These are phyloP conservation scores for Pseudogymnoascus sp. DNA, from an alignment of 2,329 filamentous ascomycete genomes.

Conservation along the genomic window DNA sequence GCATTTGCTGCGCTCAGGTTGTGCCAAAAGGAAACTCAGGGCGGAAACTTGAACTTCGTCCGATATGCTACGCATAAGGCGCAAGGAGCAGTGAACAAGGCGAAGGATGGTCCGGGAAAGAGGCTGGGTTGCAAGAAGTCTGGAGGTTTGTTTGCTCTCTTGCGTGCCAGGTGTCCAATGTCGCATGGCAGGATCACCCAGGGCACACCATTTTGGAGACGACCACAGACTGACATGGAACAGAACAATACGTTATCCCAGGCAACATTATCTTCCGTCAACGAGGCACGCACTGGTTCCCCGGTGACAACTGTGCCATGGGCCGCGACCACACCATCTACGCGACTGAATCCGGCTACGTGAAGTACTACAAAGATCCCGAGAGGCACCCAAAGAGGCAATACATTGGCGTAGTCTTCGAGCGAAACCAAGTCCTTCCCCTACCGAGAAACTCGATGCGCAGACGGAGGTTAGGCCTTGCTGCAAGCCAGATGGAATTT, in stretches of 20 bases:
- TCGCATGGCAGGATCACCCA: background rate
- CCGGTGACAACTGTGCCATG: conserved; percentile 92
- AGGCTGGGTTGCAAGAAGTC: conserved; percentile 92
- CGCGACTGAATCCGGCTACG: conserved; percentile 77
- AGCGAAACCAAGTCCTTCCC: conserved; percentile 74
- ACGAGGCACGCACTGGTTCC: conserved; percentile 87
- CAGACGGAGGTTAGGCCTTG: conserved; percentile 69
- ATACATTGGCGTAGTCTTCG: conserved; percentile 90
- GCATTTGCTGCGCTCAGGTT: conserved; percentile 27
- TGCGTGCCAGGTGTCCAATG: background rate
- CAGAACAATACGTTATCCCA: conserved; percentile 86
- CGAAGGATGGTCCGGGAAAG: conserved; percentile 68
- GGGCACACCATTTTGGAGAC: background rate
- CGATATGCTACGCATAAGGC: conserved; percentile 42
- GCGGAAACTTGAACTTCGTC: conserved; percentile 22
- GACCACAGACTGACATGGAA: background rate
- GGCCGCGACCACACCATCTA: conserved; percentile 96
- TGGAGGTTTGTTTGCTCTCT: conserved; percentile 54
- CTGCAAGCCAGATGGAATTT: conserved; percentile 43
- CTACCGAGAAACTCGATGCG: conserved; percentile 67
- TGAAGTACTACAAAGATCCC: conserved; percentile 94
- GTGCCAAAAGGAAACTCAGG: conserved; percentile 11
- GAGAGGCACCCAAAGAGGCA: conserved; percentile 74
- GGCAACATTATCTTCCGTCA: conserved; percentile 99
- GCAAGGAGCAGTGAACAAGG: conserved; percentile 64